Evolutionary conservation across 371 early-diverging fungal genomes (phyloP).

Genomic region (Phascolomyces articulosus): DNA sequence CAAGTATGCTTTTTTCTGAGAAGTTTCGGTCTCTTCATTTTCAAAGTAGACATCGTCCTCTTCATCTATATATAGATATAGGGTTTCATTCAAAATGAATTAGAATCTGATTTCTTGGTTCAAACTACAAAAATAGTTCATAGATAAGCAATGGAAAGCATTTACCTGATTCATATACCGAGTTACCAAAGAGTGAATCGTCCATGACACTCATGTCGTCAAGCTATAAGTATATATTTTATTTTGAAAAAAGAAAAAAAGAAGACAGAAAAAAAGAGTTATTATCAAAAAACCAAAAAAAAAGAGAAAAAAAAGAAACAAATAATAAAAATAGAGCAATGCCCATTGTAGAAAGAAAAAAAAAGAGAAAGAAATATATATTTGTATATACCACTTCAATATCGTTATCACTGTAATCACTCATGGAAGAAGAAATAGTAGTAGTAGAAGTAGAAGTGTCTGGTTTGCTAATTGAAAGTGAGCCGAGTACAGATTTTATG

Average conservation of each 20-base stretch:
- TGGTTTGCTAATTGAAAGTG: background rate
- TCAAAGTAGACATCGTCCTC: slow-evolving; percentile 22
- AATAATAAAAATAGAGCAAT: no score
- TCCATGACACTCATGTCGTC: slow-evolving; percentile 8
- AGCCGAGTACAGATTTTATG: background rate
- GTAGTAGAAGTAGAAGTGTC: background rate
- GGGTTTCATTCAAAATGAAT: no score
- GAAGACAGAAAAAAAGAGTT: no score
- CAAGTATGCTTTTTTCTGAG: slow-evolving; percentile 19
- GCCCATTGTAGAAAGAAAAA: no score
- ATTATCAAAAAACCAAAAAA: no score
- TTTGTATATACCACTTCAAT: background rate
- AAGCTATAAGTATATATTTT: no score
- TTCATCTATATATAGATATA: slow-evolving; percentile 15
- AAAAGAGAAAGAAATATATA: no score
- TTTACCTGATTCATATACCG: slow-evolving; percentile 14
- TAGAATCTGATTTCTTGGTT: no score
- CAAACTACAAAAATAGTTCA: no score
- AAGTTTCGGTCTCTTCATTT: slow-evolving; percentile 12
- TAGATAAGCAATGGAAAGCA: no score
- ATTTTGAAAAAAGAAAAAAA: no score
- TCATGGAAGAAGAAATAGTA: background rate
- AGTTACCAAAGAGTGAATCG: slow-evolving; percentile 14
- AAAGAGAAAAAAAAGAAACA: background rate
- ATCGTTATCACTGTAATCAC: slow-evolving; percentile 3